Base-by-base conservation (phyloP, 352 stramenopile genomes). In the Phytophthora ohioensis region DNA sequence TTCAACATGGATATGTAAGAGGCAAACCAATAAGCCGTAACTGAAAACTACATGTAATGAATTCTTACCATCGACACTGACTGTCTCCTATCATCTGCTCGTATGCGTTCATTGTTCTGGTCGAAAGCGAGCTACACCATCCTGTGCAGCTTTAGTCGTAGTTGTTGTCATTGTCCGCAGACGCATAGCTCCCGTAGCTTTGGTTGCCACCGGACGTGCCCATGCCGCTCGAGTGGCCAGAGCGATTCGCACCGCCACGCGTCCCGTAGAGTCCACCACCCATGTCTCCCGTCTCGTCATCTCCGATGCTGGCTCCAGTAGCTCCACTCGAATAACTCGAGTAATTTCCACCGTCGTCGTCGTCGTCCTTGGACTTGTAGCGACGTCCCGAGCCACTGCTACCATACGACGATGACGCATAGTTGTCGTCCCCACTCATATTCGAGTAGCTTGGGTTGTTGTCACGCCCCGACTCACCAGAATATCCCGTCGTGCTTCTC, bases 401-500 rank as follows among this genome's bases (percentile, higher is more conserved):
- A 15, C 17, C 45, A 27, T 2, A 27, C 21, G 21, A 27, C 21
- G 1, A 27, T 27, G 21, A 27, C 3, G 35, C 36, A 6, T 45
- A 54, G 60, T 46, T 49, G 15, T 13, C 13, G 15, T 60, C 46
- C 11, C 36, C 57, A 4, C 31, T 31, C 13, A 39, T 49, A 8
- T 47, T 52, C 53, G 49, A 58, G 27, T 60, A 64, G 21, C 30
- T 57, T 11, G 55, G 47, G 9, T 75, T 45, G 31, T 64, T 52
- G n/a, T 32, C 48, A 21, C 42, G 49, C 9, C 36, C 35, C 35
- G 55, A 39, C n/a, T 46, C 42, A 31, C 51, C 43, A 36, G 43
- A 55, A 30, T 71, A 68, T 12, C 55, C 57, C 10, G 56, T 36
- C 15, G 15, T 13, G 43, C 34, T 72, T 75, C 66, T 71, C n/a